Evolutionary conservation across 805 yeast species (phyloP).

Genomic region (Tetrapisispora taiwanensis): DNA sequence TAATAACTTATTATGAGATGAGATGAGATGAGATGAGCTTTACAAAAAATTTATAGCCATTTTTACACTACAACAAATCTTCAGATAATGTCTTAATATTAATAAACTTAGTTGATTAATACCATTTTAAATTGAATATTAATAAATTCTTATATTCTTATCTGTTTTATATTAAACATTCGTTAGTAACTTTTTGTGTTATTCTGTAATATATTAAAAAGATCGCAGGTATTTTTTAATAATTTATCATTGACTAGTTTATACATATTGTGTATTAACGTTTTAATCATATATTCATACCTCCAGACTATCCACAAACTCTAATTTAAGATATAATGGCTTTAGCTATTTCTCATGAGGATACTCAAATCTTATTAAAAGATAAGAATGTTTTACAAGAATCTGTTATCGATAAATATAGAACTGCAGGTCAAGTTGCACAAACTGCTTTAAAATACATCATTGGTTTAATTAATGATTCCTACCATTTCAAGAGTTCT

Average conservation of each 20-base stretch:
- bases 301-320: background rate
- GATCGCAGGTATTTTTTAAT: background rate
- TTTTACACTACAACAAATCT: no score
- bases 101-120: no score
- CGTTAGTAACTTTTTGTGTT: no score
- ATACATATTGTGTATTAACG: background rate
- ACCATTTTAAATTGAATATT: no score
- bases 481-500: slow-evolving; percentile 44
- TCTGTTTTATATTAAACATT: no score
- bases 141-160: no score
- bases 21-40: slow-evolving; percentile 2
- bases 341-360: slow-evolving; percentile 64
- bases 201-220: no score
- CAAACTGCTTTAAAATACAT: slow-evolving; percentile 72
- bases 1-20: background rate
- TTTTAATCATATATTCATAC: no score
- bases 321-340: slow-evolving; percentile 44
- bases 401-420: slow-evolving; percentile 64
- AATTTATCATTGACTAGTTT: no score
- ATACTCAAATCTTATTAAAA: slow-evolving; percentile 59
- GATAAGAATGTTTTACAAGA: slow-evolving; percentile 60
- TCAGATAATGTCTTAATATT: no score
- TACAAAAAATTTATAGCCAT: background rate
- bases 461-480: slow-evolving; percentile 55
- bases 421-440: slow-evolving; percentile 80